These are phyloP conservation scores for Somion occarium DNA, from an alignment of 1,284 basidiomycete species.

Conservation along the genomic window DNA sequence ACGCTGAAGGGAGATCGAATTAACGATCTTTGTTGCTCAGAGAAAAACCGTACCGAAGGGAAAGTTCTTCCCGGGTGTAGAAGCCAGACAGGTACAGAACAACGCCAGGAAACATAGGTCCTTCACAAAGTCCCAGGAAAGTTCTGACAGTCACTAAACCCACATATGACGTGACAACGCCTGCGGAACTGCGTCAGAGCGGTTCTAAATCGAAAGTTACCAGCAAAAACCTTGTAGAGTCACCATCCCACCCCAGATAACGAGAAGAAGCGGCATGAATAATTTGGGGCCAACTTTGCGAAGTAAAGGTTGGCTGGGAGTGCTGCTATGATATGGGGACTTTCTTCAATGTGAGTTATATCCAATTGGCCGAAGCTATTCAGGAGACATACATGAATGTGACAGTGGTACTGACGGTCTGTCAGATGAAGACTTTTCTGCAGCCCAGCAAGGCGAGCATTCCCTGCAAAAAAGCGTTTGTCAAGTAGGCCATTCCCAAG, in stretches of 20 bases:
- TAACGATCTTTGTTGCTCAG: neutral
- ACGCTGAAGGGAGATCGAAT: constrained; percentile 29
- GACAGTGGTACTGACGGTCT: constrained; percentile 62
- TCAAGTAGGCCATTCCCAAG: neutral
- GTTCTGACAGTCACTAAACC: constrained; percentile 56
- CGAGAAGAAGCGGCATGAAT: constrained; percentile 51
- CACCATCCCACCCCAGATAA: constrained; percentile 53
- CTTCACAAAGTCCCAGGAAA: constrained; percentile 62
- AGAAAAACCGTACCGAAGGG: constrained; percentile 38
- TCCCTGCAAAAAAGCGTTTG: neutral
- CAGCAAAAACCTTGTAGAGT: constrained; percentile 52
- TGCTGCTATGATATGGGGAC: constrained; percentile 56
- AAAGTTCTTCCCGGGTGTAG: constrained; percentile 52
- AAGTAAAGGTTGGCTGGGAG: constrained; percentile 56
- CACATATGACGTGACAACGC: constrained; percentile 45
- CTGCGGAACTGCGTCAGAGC: constrained; percentile 24
- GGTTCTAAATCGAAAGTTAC: constrained; percentile 6
- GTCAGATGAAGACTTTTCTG: constrained; percentile 52
- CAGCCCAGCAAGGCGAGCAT: constrained; percentile 20
- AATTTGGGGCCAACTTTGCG: constrained; percentile 53
- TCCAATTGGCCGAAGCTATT: constrained; percentile 37
- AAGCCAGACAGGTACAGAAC: constrained; percentile 53
- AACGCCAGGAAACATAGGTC: constrained; percentile 43
- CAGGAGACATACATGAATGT: constrained; percentile 63
- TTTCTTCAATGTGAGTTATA: constrained; percentile 14